phyloP scores from a whole-genome alignment of 139 green algal species.

The Volvox reticuliferus region DNA sequence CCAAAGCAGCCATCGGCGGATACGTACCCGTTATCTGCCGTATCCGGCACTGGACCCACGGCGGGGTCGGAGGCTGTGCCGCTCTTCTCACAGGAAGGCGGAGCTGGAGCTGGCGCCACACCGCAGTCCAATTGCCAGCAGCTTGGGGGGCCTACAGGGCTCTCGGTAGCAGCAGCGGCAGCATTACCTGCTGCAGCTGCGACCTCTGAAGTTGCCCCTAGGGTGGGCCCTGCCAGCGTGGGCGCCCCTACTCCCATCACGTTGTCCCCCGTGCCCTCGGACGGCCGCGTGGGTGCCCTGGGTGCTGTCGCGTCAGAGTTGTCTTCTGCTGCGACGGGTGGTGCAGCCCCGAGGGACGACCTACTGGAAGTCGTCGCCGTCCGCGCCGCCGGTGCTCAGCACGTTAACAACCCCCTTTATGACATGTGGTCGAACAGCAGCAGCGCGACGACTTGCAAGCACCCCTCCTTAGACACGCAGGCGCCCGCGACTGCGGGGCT shows the following conservation, averaged over 20 bases:
- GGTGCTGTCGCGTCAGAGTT: not conserved
- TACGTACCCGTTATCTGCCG: too few relatives aligned
- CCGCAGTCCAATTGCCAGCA: too few relatives aligned
- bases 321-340: not conserved
- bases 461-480: not conserved
- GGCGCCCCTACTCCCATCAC: not conserved
- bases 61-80: too few relatives aligned
- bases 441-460: constrained; percentile 1
- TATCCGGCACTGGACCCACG: too few relatives aligned
- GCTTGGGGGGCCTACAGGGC: not conserved
- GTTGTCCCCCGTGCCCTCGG: not conserved
- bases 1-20: too few relatives aligned
- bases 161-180: not conserved
- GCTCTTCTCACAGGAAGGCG: too few relatives aligned
- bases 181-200: not conserved
- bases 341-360: not conserved
- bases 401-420: constrained; percentile 29
- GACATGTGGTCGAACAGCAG: constrained; percentile 35
- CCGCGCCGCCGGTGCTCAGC: not conserved
- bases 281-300: not conserved
- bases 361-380: not conserved
- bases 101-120: too few relatives aligned
- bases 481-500: not conserved
- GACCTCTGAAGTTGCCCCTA: not conserved
- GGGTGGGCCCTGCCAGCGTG: not conserved